These are phyloP conservation scores for Tripterygium wilfordii DNA, from an alignment of 177 flowering plant species.

Conservation along the genomic window DNA sequence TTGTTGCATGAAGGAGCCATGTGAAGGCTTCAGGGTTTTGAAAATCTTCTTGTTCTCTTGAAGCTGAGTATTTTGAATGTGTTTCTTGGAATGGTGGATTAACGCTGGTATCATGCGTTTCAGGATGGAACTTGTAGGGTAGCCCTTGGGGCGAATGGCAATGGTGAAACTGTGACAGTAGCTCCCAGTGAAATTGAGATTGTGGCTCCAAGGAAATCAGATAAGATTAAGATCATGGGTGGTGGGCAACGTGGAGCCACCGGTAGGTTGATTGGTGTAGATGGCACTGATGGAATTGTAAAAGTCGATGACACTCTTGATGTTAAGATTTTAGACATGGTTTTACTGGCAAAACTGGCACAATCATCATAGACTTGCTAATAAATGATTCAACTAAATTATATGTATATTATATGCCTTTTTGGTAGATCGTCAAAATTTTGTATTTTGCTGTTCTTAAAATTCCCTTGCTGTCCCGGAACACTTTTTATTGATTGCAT, in stretches of 20 bases:
- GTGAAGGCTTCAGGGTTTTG: no score
- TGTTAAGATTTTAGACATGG: slow-evolving; percentile 93
- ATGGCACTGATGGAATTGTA: slow-evolving; percentile 89
- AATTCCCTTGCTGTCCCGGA: no score
- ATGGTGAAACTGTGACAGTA: slow-evolving; percentile 53
- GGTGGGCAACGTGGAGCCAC: slow-evolving; percentile 76
- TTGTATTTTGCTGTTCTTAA: no score
- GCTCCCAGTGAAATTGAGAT: slow-evolving; percentile 63
- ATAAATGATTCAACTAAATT: no score
- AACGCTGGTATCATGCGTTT: not conserved
- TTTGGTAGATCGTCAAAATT: no score
- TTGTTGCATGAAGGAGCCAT: no score
- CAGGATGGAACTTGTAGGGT: slow-evolving; percentile 93
- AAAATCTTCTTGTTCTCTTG: not conserved
- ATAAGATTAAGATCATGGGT: slow-evolving; percentile 84
- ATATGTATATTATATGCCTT: no score
- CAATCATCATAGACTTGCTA: slow-evolving; percentile 12
- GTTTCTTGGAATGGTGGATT: not conserved
- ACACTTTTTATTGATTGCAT: no score
- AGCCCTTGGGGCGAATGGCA: slow-evolving; percentile 64
- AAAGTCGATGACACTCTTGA: slow-evolving; percentile 85
- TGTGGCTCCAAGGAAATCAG: slow-evolving; percentile 69
- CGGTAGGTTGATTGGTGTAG: slow-evolving; percentile 80
- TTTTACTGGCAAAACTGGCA: slow-evolving; percentile 65
- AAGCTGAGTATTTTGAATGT: not conserved